phyloP scores from a whole-genome alignment of 164 flowering plant genomes.

The Umbilicus rupestris region DNA sequence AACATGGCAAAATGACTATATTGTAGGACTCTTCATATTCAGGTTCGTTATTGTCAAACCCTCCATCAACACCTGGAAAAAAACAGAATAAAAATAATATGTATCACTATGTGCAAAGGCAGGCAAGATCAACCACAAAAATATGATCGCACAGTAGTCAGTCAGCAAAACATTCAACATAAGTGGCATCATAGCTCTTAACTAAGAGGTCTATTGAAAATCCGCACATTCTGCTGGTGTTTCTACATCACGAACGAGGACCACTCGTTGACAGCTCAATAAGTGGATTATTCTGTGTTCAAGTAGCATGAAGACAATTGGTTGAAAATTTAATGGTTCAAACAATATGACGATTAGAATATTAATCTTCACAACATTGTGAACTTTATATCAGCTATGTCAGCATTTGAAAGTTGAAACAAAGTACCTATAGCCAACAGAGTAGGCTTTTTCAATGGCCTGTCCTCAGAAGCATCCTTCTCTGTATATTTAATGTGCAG shows the following conservation, averaged over 20 bases:
- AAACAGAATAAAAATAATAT: slow-evolving; percentile 5
- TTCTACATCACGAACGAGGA: neutral
- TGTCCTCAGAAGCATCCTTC: slow-evolving; percentile 65
- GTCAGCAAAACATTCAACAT: neutral
- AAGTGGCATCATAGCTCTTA: neutral
- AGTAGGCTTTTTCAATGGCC: slow-evolving; percentile 90
- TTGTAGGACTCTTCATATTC: slow-evolving; percentile 65
- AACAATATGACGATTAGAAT: neutral
- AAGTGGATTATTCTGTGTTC: too few relatives aligned
- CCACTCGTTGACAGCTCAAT: too few relatives aligned
- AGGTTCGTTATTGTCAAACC: slow-evolving; percentile 75
- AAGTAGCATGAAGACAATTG: too few relatives aligned
- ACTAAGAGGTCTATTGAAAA: too few relatives aligned
- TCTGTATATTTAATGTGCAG: slow-evolving; percentile 66
- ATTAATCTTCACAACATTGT: neutral
- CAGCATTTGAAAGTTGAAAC: neutral
- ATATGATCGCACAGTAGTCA: neutral
- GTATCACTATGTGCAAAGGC: neutral
- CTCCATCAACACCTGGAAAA: slow-evolving; percentile 82
- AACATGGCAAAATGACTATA: slow-evolving; percentile 72
- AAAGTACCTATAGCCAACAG: slow-evolving; percentile 75
- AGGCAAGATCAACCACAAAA: neutral
- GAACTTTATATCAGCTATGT: neutral
- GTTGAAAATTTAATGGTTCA: too few relatives aligned
- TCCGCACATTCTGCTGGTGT: neutral